phyloP scores from a whole-genome alignment of 805 yeast species.

The Myxozyma neglecta region DNA sequence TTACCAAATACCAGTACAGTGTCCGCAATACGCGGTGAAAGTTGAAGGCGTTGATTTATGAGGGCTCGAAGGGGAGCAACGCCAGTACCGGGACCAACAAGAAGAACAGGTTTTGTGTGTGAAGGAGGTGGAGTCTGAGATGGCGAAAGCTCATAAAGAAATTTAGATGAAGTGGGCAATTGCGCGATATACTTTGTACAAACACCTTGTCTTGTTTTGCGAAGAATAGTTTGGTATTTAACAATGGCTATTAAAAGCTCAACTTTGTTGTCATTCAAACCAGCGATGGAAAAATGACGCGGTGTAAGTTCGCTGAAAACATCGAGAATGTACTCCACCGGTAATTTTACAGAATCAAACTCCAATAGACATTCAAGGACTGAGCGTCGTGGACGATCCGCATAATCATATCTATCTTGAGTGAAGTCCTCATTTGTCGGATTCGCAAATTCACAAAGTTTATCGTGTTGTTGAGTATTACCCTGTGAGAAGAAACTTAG shows the following conservation, averaged over 20 bases:
- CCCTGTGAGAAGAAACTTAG: slow-evolving; percentile 76
- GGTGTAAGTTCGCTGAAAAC: slow-evolving; percentile 78
- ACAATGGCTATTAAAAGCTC: slow-evolving; percentile 83
- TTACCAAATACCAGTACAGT: slow-evolving; percentile 73
- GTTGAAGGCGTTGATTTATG: slow-evolving; percentile 42
- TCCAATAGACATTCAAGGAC: slow-evolving; percentile 80
- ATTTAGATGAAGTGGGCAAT: slow-evolving; percentile 49
- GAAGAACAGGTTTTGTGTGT: slow-evolving; percentile 54
- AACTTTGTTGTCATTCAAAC: slow-evolving; percentile 41
- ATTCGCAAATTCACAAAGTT: slow-evolving; percentile 69
- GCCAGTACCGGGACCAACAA: slow-evolving; percentile 95
- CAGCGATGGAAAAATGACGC: slow-evolving; percentile 80
- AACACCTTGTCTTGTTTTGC: slow-evolving; percentile 73
- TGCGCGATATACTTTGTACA: slow-evolving; percentile 74
- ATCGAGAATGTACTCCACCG: slow-evolving; percentile 73
- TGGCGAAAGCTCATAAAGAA: slow-evolving; percentile 48
- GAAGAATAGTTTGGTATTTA: slow-evolving; percentile 77
- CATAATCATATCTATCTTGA: slow-evolving; percentile 84
- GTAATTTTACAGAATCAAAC: slow-evolving; percentile 72
- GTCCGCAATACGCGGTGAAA: slow-evolving; percentile 34
- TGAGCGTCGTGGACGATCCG: slow-evolving; percentile 89
- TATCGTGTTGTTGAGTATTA: slow-evolving; percentile 65
- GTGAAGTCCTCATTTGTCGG: slow-evolving; percentile 56
- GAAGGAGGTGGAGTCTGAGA: slow-evolving; percentile 48
- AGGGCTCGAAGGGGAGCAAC: slow-evolving; percentile 87